A percentile compares a stretch with the other conserved stretches of the same genome.
Conservation (phyloP, 2,329 filamentous ascomycete genomes). For the Aspergillus novoparasiticus region DNA sequence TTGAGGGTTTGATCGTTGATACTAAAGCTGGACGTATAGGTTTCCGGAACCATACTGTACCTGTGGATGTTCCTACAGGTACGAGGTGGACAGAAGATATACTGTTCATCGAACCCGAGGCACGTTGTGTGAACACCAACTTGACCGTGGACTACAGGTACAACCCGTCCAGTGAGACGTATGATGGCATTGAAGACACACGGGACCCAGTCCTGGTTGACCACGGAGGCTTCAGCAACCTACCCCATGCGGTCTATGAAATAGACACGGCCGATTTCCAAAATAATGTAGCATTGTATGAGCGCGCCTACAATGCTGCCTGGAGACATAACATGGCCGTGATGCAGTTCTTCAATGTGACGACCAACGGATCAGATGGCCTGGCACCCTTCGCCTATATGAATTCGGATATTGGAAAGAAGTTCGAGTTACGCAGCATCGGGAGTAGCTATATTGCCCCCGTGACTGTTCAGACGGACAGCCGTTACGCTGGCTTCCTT, state of each 20-base stretch:
- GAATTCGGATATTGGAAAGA: background rate
- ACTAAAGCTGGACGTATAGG: background rate
- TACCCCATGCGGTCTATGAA: background rate
- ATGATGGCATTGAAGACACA: background rate
- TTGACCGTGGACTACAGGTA: background rate
- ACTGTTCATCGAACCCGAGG: background rate
- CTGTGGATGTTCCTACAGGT: background rate
- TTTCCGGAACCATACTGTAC: conserved; percentile 1
- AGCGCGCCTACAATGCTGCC: background rate
- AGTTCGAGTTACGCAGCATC: background rate
- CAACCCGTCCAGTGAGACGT: background rate
- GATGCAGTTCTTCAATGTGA: background rate
- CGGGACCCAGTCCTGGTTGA: background rate
- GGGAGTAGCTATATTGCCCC: no score
- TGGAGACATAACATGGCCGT: background rate
- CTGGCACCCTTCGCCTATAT: background rate
- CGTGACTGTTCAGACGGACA: no score
- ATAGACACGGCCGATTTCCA: background rate
- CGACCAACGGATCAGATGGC: background rate
- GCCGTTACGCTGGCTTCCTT: no score
- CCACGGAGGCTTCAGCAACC: background rate
- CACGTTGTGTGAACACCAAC: conserved; percentile 1
- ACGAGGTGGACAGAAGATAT: conserved; percentile 2
- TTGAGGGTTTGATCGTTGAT: background rate
- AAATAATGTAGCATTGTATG: background rate